Base-by-base conservation (phyloP, 345 rosid species). In the Litchi chinensis region DNA sequence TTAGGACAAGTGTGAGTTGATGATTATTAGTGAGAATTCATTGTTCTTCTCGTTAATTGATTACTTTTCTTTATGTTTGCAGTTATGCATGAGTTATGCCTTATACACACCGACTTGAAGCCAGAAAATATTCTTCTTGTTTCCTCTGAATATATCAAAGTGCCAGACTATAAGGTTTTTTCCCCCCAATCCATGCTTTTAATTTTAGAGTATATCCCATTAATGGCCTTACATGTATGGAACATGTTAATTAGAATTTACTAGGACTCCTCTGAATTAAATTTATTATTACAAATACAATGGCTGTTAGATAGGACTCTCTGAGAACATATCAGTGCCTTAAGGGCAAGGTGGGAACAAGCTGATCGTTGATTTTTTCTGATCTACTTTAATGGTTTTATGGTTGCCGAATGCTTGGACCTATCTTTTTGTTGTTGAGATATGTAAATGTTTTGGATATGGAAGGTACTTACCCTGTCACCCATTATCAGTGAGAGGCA, bases 91-190 rank as follows among this genome's bases (percentile, higher is more conserved):
- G 95, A 93, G 19, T 85, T 93, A n/a, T 89, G 80, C 73, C 83
- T 91, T 59, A 90, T 93, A 75, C 95, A 93, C 85, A 93, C 97
- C 0, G 95, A 91, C 85, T 71, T 93, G 90, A 93, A 93, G 91
- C 97, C 97, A 40, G 95, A 93, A 84, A 93, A 93, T 81, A 88
- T 91, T 82, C 92, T 93, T 76, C 84, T 93, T 44, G 92, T 90
- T 44, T 91, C 97, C n/a, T 73, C 93, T 40, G 97, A 93, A 41
- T 90, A 84, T 82, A 81, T 93, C 76, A 91, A 90, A 86, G 90
- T 90, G 41, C 97, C 97, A 64, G 97, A 91, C 77, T 90, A 89
- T 69, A 91, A 85, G 92, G 95, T 93, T 68, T 71, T n/a, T 12
- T 50, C 43, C 41, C 26, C 41, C 21, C 72, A 68, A 68, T 15